Conservation (phyloP, 2,329 filamentous ascomycete genomes). For the Trichoderma pleuroti region DNA sequence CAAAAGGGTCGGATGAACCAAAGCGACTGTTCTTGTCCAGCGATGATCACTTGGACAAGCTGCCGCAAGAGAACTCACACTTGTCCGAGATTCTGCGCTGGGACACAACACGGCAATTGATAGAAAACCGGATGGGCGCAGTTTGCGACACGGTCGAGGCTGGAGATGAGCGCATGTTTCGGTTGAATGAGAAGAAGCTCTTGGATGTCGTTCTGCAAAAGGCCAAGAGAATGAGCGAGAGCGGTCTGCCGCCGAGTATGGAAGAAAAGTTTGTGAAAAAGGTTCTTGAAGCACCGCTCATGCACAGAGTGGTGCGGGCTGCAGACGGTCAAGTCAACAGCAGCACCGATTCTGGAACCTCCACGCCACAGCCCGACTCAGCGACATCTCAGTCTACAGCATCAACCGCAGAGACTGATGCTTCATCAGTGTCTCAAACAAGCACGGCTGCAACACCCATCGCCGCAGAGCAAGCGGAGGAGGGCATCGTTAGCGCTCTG, state of each 20-base stretch:
- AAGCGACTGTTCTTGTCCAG: conserved; percentile 65
- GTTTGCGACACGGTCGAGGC: conserved; percentile 82
- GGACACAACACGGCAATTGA: conserved; percentile 43
- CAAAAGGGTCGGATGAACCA: conserved; percentile 42
- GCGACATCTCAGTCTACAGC: conserved; percentile 43
- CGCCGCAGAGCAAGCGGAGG: conserved; percentile 31
- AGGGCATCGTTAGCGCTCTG: conserved; percentile 41
- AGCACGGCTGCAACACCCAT: conserved; percentile 47
- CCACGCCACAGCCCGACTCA: conserved; percentile 27
- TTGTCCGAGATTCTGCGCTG: conserved; percentile 54
- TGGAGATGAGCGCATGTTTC: conserved; percentile 81
- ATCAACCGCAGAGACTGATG: conserved; percentile 35
- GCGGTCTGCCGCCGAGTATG: conserved; percentile 70
- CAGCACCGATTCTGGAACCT: conserved; percentile 23
- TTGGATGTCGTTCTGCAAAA: conserved; percentile 64
- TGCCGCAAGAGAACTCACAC: conserved; percentile 54
- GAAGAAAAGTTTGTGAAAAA: conserved; percentile 80
- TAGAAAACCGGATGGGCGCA: conserved; percentile 64
- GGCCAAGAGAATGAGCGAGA: conserved; percentile 62
- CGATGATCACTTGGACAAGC: conserved; percentile 68
- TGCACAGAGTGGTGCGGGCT: conserved; percentile 53
- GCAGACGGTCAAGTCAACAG: conserved; percentile 19
- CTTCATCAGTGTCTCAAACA: conserved; percentile 37
- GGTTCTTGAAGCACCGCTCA: conserved; percentile 70
- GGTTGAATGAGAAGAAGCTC: conserved; percentile 71